Evolutionary conservation across 1,139 yeast genomes (phyloP), one percentile per base, ranked within the genome.

Genomic region (Meyerozyma carpophila): DNA sequence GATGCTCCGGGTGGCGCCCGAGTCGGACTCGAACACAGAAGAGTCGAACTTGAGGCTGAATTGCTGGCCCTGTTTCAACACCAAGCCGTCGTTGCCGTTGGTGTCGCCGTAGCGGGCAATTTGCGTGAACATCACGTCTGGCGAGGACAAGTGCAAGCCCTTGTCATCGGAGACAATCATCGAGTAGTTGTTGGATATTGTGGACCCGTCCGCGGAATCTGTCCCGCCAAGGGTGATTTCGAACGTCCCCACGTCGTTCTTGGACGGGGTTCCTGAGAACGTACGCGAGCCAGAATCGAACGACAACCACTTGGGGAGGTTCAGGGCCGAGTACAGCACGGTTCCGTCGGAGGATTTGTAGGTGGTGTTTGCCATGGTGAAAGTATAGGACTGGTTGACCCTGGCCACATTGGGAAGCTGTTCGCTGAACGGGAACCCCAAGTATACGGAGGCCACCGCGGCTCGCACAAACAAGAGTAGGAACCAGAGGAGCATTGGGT

Each of bases 341-440:
- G 48, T 29, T 18, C 64, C 60, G 14, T 70, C 68, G 5, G 65
- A 54, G 3, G 87, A 75, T 49, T 75, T 71, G 61, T 79, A 90
- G 3, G 98, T 91, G 51, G 82, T 80, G 46, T 75, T 68, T 42
- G 91, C 83, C 44, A 93, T 66, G 37, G 82, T 75, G 63, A 88
- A 93, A n/a, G 67, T 51, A 65, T 84, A 93, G 1, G 62, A 56
- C 51, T 79, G 69, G 50, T 80, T 79, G 14, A 80, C 77, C 46
- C 95, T 74, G 4, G 96, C 97, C 10, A 93, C 87, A 32, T 90
- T 84, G 14, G 98, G 98, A 32, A 82, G 73, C 63, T 93, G 98
- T 57, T 82, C 81, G 51, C 77, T 66, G 57, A 93, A 78, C 7
- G 97, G 94, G 68, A 85, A 91, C 38, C 91, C 90, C 47, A 81